phyloP scores from a whole-genome alignment of 2,329 filamentous ascomycete species.

The Arachnomyces sp. region DNA sequence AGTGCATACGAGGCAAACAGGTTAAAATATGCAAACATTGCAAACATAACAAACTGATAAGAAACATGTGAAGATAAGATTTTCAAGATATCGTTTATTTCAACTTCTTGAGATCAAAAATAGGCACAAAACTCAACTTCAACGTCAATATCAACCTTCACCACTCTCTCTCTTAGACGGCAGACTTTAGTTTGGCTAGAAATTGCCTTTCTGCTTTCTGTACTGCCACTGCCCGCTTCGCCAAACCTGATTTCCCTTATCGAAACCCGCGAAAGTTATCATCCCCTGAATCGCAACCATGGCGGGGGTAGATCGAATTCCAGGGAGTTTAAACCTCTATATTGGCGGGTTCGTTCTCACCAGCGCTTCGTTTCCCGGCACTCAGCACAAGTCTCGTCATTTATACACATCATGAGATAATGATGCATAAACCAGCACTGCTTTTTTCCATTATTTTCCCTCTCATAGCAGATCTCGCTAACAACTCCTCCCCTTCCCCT shows the following conservation, averaged over 20 bases:
- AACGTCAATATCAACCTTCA: too few relatives aligned
- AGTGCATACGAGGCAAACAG: too few relatives aligned
- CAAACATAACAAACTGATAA: background rate
- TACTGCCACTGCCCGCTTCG: too few relatives aligned
- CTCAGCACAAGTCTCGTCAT: too few relatives aligned
- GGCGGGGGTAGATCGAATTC: constrained; percentile 54
- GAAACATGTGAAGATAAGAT: too few relatives aligned
- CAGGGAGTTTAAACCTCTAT: constrained; percentile 60
- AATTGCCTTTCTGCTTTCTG: constrained; percentile 9
- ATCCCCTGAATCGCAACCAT: constrained; percentile 13
- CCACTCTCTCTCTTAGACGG: too few relatives aligned
- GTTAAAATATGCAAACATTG: too few relatives aligned
- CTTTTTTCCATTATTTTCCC: constrained; percentile 4
- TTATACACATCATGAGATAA: background rate
- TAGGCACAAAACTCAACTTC: too few relatives aligned
- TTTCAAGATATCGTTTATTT: background rate
- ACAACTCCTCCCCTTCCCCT: background rate
- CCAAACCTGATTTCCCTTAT: constrained; percentile 11
- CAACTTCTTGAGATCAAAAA: background rate
- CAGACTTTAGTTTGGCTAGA: background rate
- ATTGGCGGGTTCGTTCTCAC: constrained; percentile 61
- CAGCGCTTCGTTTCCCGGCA: constrained; percentile 5
- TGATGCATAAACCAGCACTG: constrained; percentile 3
- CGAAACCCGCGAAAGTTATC: too few relatives aligned
- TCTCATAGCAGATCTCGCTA: constrained; percentile 6